phyloP scores from a whole-genome alignment of 2,329 filamentous ascomycete genomes.

The Microsporum canis region DNA sequence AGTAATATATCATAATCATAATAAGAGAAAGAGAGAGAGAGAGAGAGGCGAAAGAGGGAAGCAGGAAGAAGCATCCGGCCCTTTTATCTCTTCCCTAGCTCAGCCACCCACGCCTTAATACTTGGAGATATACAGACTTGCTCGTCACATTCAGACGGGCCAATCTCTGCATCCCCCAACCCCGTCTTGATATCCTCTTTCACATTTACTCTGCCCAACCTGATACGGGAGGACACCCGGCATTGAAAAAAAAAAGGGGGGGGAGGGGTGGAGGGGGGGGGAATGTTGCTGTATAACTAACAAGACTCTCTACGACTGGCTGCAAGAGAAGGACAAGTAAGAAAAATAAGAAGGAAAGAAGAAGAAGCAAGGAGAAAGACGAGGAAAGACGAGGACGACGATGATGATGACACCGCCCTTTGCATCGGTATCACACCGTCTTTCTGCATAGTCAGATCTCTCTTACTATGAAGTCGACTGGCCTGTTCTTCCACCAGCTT shows the following conservation, averaged over 20 bases:
- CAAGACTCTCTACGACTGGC: not conserved
- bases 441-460: not conserved
- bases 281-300: not conserved
- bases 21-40: not conserved
- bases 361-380: not conserved
- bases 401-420: not conserved
- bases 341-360: not conserved
- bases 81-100: conserved; percentile 1
- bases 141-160: not conserved
- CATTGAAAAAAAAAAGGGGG: not conserved
- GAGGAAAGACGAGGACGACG: not conserved
- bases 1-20: not conserved
- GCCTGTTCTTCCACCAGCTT: no score
- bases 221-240: not conserved
- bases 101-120: not conserved
- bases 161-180: not conserved
- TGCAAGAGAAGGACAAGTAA: not conserved
- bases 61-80: not conserved
- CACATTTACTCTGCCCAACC: not conserved
- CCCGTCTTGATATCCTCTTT: not conserved
- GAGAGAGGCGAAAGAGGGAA: not conserved
- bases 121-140: not conserved
- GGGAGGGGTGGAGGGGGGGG: not conserved
- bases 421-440: not conserved
- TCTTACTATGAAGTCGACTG: no score